Conservation (phyloP, 305 asterid genomes). For the Fraxinus greggii region DNA sequence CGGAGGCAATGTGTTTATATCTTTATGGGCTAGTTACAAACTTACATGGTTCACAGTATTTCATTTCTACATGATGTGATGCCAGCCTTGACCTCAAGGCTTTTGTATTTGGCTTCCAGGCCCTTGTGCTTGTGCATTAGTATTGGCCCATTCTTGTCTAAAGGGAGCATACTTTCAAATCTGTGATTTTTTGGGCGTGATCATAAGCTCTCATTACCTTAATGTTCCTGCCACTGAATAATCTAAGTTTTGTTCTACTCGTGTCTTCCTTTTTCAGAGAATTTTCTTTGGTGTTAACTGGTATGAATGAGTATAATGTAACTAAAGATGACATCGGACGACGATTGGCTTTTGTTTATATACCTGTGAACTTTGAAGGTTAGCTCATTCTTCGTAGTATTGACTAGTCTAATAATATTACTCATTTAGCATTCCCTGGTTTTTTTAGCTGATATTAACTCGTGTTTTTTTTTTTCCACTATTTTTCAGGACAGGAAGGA, state of each 20-base stretch:
- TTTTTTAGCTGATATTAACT: slow-evolving; percentile 12
- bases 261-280: slow-evolving; percentile 49
- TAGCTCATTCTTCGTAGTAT: slow-evolving; percentile 27
- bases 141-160: not conserved
- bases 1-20: slow-evolving; percentile 1
- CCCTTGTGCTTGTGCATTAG: not conserved
- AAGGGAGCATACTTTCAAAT: slow-evolving; percentile 1
- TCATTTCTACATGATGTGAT: not conserved
- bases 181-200: slow-evolving; percentile 10
- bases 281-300: slow-evolving; percentile 56
- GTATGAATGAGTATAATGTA: slow-evolving; percentile 73
- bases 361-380: slow-evolving; percentile 96
- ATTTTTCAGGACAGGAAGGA: slow-evolving; percentile 88
- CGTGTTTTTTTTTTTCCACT: slow-evolving; percentile 13
- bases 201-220: slow-evolving; percentile 1
- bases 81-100: not conserved
- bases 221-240: slow-evolving; percentile 11
- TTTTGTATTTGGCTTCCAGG: not conserved
- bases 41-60: not conserved
- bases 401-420: slow-evolving; percentile 13
- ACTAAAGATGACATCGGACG: slow-evolving; percentile 80
- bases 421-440: slow-evolving; percentile 18
- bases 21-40: slow-evolving; percentile 2
- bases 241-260: slow-evolving; percentile 20
- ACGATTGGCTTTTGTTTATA: slow-evolving; percentile 66